phyloP scores from a whole-genome alignment of 352 stramenopile genomes.

The Peronosclerospora sorghi region DNA sequence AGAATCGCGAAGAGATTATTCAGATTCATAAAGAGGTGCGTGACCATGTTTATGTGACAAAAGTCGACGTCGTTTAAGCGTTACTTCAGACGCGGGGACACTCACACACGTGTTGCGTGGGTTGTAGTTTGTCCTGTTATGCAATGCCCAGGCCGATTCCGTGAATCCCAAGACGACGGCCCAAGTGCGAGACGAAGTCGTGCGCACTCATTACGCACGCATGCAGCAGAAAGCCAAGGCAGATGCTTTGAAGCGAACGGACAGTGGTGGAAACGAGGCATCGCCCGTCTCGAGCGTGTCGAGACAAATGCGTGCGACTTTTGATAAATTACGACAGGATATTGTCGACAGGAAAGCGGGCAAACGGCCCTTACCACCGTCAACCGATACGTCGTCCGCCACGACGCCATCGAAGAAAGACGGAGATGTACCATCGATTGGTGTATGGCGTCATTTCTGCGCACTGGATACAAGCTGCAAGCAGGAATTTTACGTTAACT shows the following conservation, averaged over 20 bases:
- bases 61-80: too few relatives aligned
- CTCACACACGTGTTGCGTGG: not conserved
- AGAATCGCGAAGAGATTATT: conserved; percentile 78
- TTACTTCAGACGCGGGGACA: too few relatives aligned
- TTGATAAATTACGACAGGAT: conserved; percentile 60
- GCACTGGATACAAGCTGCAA: conserved; percentile 37
- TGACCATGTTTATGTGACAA: too few relatives aligned
- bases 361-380: conserved; percentile 14
- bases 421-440: conserved; percentile 15
- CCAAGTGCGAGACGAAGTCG: conserved; percentile 57
- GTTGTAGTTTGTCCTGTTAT: conserved; percentile 60
- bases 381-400: conserved; percentile 7
- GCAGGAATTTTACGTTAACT: conserved; percentile 74
- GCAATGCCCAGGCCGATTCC: conserved; percentile 73
- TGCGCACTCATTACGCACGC: conserved; percentile 50
- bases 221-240: conserved; percentile 51
- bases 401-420: conserved; percentile 11
- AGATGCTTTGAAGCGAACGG: conserved; percentile 20
- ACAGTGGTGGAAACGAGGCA: conserved; percentile 11
- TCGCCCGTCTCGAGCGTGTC: conserved; percentile 28
- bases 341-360: conserved; percentile 47
- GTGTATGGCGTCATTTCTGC: conserved; percentile 63
- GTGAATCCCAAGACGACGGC: conserved; percentile 54
- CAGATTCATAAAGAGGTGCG: conserved; percentile 82
- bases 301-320: conserved; percentile 59